These are phyloP conservation scores for Vigna trinervia DNA, from an alignment of 306 rosid genomes.

Conservation along the genomic window DNA sequence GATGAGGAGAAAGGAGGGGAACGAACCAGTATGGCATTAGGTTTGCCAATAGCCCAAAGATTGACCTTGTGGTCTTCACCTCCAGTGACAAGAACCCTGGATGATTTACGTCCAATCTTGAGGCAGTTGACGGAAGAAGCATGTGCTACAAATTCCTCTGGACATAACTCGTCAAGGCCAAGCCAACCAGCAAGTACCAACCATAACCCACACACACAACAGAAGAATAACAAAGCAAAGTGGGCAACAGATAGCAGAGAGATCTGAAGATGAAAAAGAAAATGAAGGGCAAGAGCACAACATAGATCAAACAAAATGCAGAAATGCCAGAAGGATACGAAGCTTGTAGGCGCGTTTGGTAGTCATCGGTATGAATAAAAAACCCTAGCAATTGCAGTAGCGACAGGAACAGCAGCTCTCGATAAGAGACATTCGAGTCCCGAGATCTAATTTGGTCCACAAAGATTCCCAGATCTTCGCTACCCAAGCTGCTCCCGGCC, in stretches of 20 bases:
- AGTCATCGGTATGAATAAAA: conserved; percentile 66
- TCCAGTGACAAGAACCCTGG: conserved; percentile 97
- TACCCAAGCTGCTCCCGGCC: conserved; percentile 6
- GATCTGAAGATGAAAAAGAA: conserved; percentile 23
- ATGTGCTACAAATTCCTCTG: conserved; percentile 99
- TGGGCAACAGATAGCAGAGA: conserved; percentile 16
- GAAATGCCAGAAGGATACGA: conserved; percentile 77
- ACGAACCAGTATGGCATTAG: conserved; percentile 93
- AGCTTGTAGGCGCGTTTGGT: conserved; percentile 99
- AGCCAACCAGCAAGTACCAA: conserved; percentile 44
- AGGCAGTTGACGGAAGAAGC: conserved; percentile 94
- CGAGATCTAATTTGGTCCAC: conserved; percentile 37
- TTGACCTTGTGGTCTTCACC: conserved; percentile 99
- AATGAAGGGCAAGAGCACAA: neutral
- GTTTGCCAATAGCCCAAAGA: conserved; percentile 99
- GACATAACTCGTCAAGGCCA: conserved; percentile 65
- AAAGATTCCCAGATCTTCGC: conserved; percentile 49
- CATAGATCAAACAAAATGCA: conserved; percentile 45
- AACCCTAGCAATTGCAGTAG: conserved; percentile 54
- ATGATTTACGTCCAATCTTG: conserved; percentile 91
- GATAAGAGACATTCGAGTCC: conserved; percentile 44
- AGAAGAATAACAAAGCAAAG: conserved; percentile 13
- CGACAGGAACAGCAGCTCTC: conserved; percentile 33
- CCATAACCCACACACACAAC: conserved; percentile 7
- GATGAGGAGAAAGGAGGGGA: neutral